phyloP scores from a whole-genome alignment of 495 filamentous ascomycete species.

The Hyaloscypha finlandica region DNA sequence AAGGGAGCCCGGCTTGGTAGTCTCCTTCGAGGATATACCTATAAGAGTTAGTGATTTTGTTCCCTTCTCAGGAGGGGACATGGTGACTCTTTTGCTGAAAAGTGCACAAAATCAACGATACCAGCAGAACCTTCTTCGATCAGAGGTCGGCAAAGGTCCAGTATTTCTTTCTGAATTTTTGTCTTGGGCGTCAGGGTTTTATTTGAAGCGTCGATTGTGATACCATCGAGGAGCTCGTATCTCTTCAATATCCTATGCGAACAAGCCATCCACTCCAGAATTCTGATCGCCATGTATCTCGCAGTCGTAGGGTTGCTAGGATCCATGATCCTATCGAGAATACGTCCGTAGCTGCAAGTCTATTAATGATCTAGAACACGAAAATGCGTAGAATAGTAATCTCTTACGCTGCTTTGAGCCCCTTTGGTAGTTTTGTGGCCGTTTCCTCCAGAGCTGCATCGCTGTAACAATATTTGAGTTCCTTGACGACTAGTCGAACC shows the following conservation, averaged over 20 bases:
- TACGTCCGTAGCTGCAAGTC: constrained; percentile 10
- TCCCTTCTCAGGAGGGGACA: neutral
- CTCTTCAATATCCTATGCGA: constrained; percentile 13
- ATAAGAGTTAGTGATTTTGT: neutral
- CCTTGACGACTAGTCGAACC: constrained; percentile 11
- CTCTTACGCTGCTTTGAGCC: constrained; percentile 13
- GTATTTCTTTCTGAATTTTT: neutral
- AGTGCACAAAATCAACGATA: constrained; percentile 15
- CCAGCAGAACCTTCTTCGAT: constrained; percentile 8
- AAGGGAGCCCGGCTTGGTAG: neutral
- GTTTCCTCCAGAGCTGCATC: constrained; percentile 3
- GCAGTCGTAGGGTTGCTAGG: neutral
- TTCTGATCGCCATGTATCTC: constrained; percentile 6
- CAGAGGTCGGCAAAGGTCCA: constrained; percentile 10
- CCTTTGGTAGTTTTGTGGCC: constrained; percentile 4
- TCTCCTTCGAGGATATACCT: constrained; percentile 16
- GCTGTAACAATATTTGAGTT: constrained; percentile 8
- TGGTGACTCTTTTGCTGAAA: constrained; percentile 13
- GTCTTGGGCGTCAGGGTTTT: neutral
- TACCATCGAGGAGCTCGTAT: constrained; percentile 16
- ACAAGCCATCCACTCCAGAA: constrained; percentile 23
- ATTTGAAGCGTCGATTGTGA: constrained; percentile 9
- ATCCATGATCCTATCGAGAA: constrained; percentile 15
- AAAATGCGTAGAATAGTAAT: neutral
- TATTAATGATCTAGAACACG: neutral